These are phyloP conservation scores for Penstemon barbatus DNA, from an alignment of 257 asterid genomes.

Conservation along the genomic window DNA sequence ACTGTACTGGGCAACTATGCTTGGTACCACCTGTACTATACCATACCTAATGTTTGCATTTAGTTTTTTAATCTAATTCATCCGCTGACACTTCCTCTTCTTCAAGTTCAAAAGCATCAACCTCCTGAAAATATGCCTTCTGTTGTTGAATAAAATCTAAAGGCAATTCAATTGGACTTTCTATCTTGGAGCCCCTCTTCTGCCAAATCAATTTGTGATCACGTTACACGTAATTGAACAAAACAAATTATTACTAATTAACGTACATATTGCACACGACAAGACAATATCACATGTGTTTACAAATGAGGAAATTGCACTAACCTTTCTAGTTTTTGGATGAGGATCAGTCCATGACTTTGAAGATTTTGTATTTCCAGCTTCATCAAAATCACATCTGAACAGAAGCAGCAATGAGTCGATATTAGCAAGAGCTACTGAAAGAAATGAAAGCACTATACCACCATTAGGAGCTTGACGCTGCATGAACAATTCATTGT, in stretches of 20 bases:
- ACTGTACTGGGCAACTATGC: conserved; percentile 39
- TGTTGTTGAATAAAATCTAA: conserved; percentile 56
- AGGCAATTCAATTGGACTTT: conserved; percentile 38
- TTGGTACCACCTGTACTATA: conserved; percentile 20
- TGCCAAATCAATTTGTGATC: conserved; percentile 40
- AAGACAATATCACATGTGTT: not conserved
- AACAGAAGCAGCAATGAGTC: conserved; percentile 33
- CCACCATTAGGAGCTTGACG: conserved; percentile 18
- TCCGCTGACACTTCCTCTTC: conserved; percentile 63
- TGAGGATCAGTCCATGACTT: conserved; percentile 59
- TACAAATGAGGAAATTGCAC: conserved; percentile 30
- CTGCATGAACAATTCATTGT: conserved; percentile 1
- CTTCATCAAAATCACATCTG: conserved; percentile 49
- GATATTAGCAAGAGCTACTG: conserved; percentile 31
- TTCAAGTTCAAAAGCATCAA: conserved; percentile 69
- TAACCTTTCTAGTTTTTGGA: conserved; percentile 57
- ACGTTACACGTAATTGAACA: conserved; percentile 2
- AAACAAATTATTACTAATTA: conserved; percentile 2
- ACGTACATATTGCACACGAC: not conserved
- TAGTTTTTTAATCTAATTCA: conserved; percentile 46
- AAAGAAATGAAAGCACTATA: conserved; percentile 22
- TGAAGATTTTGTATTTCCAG: conserved; percentile 36
- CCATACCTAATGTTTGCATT: conserved; percentile 4
- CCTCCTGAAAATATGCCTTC: conserved; percentile 65
- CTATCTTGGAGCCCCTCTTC: conserved; percentile 37